These are phyloP conservation scores for Aspergillus baeticus DNA, from an alignment of 495 filamentous ascomycete species.

Conservation along the genomic window DNA sequence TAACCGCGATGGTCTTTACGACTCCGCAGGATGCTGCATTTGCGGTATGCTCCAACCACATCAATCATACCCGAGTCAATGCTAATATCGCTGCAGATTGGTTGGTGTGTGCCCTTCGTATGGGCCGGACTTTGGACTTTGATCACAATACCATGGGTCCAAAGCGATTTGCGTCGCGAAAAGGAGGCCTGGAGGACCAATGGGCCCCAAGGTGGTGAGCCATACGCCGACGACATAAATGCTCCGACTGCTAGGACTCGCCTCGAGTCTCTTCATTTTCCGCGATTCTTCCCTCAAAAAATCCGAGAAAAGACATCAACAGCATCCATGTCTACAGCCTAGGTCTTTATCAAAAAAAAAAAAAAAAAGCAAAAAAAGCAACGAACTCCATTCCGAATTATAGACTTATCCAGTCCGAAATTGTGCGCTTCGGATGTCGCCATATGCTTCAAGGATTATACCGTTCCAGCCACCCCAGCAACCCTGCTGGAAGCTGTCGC, in stretches of 20 bases:
- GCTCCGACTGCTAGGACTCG: constrained; percentile 42
- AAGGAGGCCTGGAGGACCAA: constrained; percentile 58
- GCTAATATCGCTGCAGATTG: constrained; percentile 26
- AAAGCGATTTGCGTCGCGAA: constrained; percentile 59
- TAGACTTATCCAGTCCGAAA: background rate
- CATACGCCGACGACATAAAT: constrained; percentile 38
- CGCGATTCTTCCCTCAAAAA: constrained; percentile 31
- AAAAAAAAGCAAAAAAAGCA: no score
- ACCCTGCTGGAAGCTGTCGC: background rate
- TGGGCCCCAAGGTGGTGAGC: constrained; percentile 37
- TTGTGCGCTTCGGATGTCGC: background rate
- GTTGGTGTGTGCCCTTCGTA: constrained; percentile 69
- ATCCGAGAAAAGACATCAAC: constrained; percentile 31
- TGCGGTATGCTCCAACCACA: constrained; percentile 50
- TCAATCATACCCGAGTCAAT: background rate
- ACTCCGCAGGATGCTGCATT: constrained; percentile 64
- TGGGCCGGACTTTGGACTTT: constrained; percentile 67
- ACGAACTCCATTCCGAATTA: background rate
- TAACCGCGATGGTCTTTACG: constrained; percentile 63
- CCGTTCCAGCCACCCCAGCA: background rate
- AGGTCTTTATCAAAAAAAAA: no score
- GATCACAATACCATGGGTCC: constrained; percentile 69
- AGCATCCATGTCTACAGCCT: constrained; percentile 20
- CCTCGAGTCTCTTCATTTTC: constrained; percentile 38
- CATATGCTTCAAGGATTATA: background rate